A percentile compares a stretch with the other conserved stretches of the same genome.
These are phyloP conservation scores for Balakata baccata DNA, from an alignment of 345 rosid genomes.

Conservation along the genomic window DNA sequence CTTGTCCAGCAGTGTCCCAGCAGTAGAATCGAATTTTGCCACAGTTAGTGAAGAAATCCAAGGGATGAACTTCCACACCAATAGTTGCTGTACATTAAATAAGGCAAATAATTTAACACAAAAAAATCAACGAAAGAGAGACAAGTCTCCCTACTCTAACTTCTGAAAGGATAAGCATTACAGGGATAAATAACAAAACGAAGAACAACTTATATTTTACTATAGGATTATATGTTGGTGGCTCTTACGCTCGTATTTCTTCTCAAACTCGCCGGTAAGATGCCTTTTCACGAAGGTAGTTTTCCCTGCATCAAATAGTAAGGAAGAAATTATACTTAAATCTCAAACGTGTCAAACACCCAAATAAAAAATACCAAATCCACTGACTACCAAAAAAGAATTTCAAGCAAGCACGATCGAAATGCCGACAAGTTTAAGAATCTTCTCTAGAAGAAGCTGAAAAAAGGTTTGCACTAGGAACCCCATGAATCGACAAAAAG, in stretches of 20 bases:
- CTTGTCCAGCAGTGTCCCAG: slow-evolving; percentile 99
- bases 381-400: not conserved
- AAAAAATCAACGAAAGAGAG: not conserved
- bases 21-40: slow-evolving; percentile 90
- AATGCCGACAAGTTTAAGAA: too few relatives aligned
- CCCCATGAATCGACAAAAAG: too few relatives aligned
- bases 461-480: too few relatives aligned
- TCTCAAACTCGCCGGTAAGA: slow-evolving; percentile 93
- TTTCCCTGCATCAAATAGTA: slow-evolving; percentile 48
- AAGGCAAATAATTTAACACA: not conserved
- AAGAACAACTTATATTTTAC: too few relatives aligned
- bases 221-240: too few relatives aligned
- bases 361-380: not conserved
- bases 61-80: slow-evolving; percentile 93
- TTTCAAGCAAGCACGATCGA: too few relatives aligned
- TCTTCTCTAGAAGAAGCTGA: too few relatives aligned
- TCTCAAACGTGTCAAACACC: not conserved
- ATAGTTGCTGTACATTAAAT: slow-evolving; percentile 58
- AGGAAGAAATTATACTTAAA: not conserved
- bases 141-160: not conserved
- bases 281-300: slow-evolving; percentile 90
- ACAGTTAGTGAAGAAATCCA: slow-evolving; percentile 90
- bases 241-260: slow-evolving; percentile 87
- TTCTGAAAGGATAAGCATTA: too few relatives aligned
- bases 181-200: too few relatives aligned